Evolutionary conservation across 2,329 filamentous ascomycete species (phyloP), one percentile per base, ranked within the genome.

Genomic region (Penicillium sp.): DNA sequence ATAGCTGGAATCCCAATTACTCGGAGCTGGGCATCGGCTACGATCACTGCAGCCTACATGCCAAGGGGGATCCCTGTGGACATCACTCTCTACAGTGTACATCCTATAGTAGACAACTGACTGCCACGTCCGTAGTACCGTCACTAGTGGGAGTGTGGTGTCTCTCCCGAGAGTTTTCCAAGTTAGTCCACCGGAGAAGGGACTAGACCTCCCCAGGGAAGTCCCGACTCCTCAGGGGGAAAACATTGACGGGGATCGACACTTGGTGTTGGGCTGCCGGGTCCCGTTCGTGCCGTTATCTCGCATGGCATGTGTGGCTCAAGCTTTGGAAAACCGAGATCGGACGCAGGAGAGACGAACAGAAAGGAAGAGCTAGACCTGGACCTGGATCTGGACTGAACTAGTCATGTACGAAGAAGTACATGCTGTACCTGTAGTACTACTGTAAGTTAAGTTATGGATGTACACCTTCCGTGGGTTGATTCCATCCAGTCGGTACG

Each of bases 1-100:
- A 59, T 55, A 56, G 67, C 57, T 65, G 65, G 60, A 66, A 67
- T 67, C 60, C 61, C 56, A 69, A 69, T 66, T 53, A 65, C 55
- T 63, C 65, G 63, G 63, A 63, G 56, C 56, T 61, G 62, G 65
- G 59, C 53, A 59, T 68, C 67, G 67, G 62, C 62, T 63, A 63
- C 56, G 65, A 67, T 60, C 63, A 62, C 61, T 66, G 63, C 57
- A 62, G 42, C 60, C 45, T 49, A 64, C 66, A 67, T 68, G 65
- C 66, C 66, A 67, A 68, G 66, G 65, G 56, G 56, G 33, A 68
- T 61, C 66, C 68, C 54, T 67, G 65, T 54, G 9, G 30, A 35
- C 35, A 40, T 53, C 30, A 8, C 17, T 38, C 37, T 40, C 40
- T 22, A 42, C 38, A 9, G 8, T 44, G 4, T 28, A 30, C 45